phyloP scores from a whole-genome alignment of 179 eudicot species.

The Nepenthes alata region DNA sequence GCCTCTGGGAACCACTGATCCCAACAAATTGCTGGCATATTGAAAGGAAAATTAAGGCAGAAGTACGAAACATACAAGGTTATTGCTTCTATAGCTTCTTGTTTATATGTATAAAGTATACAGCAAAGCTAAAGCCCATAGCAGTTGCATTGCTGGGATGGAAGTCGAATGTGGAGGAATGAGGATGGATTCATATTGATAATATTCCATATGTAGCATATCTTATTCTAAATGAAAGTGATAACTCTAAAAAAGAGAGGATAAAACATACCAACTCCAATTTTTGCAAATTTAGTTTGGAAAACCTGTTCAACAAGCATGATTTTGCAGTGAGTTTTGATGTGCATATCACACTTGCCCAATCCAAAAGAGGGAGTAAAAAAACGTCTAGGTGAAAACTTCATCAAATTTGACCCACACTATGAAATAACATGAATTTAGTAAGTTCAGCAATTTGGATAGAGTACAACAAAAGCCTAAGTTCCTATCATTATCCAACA shows the following conservation, averaged over 20 bases:
- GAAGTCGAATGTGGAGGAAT: not conserved
- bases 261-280: conserved; percentile 78
- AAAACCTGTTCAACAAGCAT: conserved; percentile 54
- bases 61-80: too few species aligned
- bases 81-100: too few species aligned
- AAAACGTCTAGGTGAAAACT: not conserved
- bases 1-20: conserved; percentile 99
- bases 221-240: not conserved
- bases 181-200: not conserved
- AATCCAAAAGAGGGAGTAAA: not conserved
- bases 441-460: not conserved
- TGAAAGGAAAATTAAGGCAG: not conserved
- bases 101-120: too few species aligned
- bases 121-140: not conserved
- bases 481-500: too few species aligned
- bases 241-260: not conserved
- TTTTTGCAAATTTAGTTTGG: conserved; percentile 79
- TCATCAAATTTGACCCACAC: too few species aligned
- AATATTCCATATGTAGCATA: not conserved
- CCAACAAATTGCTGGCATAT: conserved; percentile 80
- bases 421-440: not conserved
- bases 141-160: not conserved
- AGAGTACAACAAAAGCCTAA: too few species aligned
- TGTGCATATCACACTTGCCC: too few species aligned
- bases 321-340: not conserved